Evolutionary conservation across 768 basidiomycete species (phyloP).

Genomic region (Lentinula lateritia): DNA sequence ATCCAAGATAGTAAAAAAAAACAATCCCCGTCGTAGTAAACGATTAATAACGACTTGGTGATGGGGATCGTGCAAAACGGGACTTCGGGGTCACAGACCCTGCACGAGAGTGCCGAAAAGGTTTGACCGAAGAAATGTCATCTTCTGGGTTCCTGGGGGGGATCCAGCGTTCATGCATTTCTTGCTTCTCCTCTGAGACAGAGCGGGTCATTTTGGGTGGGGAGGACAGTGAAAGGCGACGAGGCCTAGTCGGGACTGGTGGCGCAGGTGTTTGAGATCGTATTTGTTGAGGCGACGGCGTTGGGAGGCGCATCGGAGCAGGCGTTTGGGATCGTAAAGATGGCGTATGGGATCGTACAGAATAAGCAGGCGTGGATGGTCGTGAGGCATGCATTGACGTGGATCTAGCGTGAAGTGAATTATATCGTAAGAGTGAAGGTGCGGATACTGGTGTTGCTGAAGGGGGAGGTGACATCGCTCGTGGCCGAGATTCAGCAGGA

Average conservation of each 20-base stretch:
- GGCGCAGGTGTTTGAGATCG: constrained; percentile 23
- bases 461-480: constrained; percentile 31
- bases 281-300: constrained; percentile 19
- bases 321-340: constrained; percentile 25
- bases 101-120: neutral
- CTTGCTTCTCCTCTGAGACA: constrained; percentile 61
- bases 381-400: constrained; percentile 36
- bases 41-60: constrained; percentile 5
- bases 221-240: constrained; percentile 42
- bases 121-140: constrained; percentile 8
- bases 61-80: constrained; percentile 2
- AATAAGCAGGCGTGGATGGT: constrained; percentile 18
- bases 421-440: constrained; percentile 46
- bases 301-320: constrained; percentile 22
- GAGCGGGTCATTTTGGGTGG: constrained; percentile 57
- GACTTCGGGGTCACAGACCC: constrained; percentile 6
- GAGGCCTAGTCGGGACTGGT: constrained; percentile 32
- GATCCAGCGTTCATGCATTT: constrained; percentile 63
- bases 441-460: constrained; percentile 30
- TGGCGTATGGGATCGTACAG: constrained; percentile 21
- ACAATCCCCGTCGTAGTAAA: neutral
- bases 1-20: constrained; percentile 7
- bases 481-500: constrained; percentile 19
- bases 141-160: constrained; percentile 29
- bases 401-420: constrained; percentile 51